Base-by-base conservation (phyloP, 2,329 filamentous ascomycete genomes). In the Colletotrichum sp. region DNA sequence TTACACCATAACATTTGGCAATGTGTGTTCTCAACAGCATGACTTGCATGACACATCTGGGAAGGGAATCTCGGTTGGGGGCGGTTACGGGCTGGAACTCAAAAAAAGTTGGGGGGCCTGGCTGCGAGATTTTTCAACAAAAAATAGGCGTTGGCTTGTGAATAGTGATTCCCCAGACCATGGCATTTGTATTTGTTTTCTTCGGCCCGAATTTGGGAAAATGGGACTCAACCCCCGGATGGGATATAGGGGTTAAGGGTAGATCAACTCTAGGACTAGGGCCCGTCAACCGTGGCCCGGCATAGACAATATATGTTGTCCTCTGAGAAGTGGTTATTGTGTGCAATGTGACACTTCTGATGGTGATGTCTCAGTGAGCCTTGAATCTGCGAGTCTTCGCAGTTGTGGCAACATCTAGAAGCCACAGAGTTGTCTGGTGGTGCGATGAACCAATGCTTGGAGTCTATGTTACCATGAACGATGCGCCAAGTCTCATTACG, bases 21-120 rank as follows among this genome's bases (percentile, higher is more conserved):
- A 84, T 80, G 83, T 85, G 82, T 85, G 81, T 81, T 85, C 85
- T 86, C 85, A 86, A 86, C 84, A 86, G 84, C 84, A 86, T 84
- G 82, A 84, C 82, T 85, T 85, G 84, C 84, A 82, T 84, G 82
- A 82, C 82, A 85, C 83, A 79, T 82, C 80, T 79, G 80, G 81
- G 69, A 72, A 78, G 77, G 77, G 77, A 82, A 78, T 76, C 77
- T 64, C 64, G 66, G 77, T 39, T 62, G 75, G 71, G 75, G 71
- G 75, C 75, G 75, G 78, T 82, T 80, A 77, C 77, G 81, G 78
- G 68, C 74, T 79, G 80, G 80, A 63, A 75, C 74, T 79, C 78
- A 75, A 79, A 81, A 81, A 81, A 78, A 26, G 66, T 80, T 76
- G 77, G 75, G 78, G 80, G 79, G 77, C 79, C 79, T 79, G 82